A percentile compares a stretch with the other conserved stretches of the same genome.
phyloP scores from a whole-genome alignment of 768 basidiomycete genomes.

The Mycena filopes region DNA sequence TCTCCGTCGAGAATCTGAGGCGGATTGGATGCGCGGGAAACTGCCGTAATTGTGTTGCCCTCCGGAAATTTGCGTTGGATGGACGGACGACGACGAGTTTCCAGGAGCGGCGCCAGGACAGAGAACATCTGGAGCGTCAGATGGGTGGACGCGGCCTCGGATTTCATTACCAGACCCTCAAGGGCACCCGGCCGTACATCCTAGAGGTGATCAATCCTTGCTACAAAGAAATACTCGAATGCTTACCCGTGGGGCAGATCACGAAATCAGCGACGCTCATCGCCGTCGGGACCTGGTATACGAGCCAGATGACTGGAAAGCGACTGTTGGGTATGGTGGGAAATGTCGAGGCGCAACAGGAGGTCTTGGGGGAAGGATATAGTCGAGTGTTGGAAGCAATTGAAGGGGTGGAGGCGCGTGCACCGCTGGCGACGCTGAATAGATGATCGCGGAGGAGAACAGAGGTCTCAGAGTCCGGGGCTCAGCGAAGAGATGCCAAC shows the following conservation, averaged over 20 bases:
- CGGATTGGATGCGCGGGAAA: neutral
- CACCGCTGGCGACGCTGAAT: constrained; percentile 2
- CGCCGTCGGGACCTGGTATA: neutral
- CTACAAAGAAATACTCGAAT: neutral
- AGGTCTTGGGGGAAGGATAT: neutral
- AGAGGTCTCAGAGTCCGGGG: no score
- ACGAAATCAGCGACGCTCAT: neutral
- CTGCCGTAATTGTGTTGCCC: neutral
- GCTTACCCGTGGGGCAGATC: neutral
- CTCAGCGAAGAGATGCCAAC: no score
- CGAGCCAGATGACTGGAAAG: constrained; percentile 1
- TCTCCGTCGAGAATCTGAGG: neutral
- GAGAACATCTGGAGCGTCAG: constrained; percentile 2
- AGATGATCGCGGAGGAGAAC: no score
- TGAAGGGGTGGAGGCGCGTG: constrained; percentile 4
- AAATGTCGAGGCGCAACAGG: neutral
- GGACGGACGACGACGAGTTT: neutral
- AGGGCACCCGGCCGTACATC: neutral
- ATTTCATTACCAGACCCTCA: neutral
- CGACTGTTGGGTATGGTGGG: neutral
- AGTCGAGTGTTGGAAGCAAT: neutral
- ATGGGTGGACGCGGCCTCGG: neutral
- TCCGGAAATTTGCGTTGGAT: neutral
- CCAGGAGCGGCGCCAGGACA: neutral
- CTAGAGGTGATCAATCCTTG: neutral